Evolutionary conservation across 768 basidiomycete species (phyloP).

Genomic region (Trametopsis cervina): DNA sequence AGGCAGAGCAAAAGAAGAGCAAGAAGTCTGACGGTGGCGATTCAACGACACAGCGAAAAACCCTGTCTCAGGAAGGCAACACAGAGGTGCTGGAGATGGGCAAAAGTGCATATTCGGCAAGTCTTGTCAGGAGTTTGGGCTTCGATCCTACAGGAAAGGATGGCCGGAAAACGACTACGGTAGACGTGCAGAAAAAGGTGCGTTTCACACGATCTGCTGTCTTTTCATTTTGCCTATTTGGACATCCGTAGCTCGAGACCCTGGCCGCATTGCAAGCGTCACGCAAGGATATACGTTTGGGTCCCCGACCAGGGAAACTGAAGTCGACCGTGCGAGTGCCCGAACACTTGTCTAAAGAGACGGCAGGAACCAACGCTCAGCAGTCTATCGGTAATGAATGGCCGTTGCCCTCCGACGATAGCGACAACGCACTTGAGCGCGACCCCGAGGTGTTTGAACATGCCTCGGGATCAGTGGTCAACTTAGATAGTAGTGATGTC

Average conservation of each 20-base stretch:
- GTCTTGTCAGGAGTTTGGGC: constrained; percentile 63
- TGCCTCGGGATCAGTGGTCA: constrained; percentile 14
- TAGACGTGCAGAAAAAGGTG: constrained; percentile 54
- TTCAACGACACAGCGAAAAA: constrained; percentile 5
- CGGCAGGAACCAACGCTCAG: constrained; percentile 13
- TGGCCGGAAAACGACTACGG: constrained; percentile 33
- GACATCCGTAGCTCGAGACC: constrained; percentile 39
- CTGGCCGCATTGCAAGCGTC: constrained; percentile 45
- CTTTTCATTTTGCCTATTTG: background rate
- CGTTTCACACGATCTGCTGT: constrained; percentile 5
- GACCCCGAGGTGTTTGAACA: constrained; percentile 11
- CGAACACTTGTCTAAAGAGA: constrained; percentile 34
- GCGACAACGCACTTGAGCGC: constrained; percentile 27
- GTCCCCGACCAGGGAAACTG: constrained; percentile 52
- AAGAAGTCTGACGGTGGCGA: constrained; percentile 15
- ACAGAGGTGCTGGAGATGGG: constrained; percentile 4
- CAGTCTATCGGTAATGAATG: constrained; percentile 8
- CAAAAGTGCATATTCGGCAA: constrained; percentile 56
- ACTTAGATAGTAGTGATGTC: constrained; percentile 23
- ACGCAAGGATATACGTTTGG: constrained; percentile 50
- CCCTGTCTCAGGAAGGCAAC: background rate
- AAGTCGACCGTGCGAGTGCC: constrained; percentile 48
- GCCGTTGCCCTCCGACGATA: constrained; percentile 17
- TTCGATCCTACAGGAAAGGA: constrained; percentile 68
- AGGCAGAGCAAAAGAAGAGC: constrained; percentile 15